Percentiles rank a stretch among this genome's conserved stretches.
Conservation (phyloP, 2,329 filamentous ascomycete species). For the Cladosporium sp. region DNA sequence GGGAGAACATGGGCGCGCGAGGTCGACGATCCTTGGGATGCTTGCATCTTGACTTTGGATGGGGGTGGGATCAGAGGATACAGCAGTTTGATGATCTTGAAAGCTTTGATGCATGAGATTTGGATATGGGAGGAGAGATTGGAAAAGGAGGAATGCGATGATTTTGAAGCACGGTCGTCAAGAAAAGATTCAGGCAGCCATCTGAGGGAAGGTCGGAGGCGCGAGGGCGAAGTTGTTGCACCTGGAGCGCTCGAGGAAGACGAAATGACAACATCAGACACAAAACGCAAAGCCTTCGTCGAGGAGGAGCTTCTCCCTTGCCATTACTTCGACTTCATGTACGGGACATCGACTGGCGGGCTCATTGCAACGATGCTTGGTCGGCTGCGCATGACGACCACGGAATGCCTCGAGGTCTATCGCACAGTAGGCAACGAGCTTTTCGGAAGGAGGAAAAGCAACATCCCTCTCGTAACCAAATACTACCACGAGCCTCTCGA, state of each 20-base stretch:
- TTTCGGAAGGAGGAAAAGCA: constrained; percentile 40
- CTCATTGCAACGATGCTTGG: constrained; percentile 47
- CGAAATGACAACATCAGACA: background rate
- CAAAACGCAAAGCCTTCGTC: constrained; percentile 3
- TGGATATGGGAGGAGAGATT: constrained; percentile 38
- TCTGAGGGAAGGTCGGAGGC: background rate
- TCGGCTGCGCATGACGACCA: constrained; percentile 43
- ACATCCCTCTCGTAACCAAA: constrained; percentile 43
- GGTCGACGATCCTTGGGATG: constrained; percentile 43
- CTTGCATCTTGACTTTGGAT: constrained; percentile 43
- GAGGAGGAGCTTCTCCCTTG: constrained; percentile 41
- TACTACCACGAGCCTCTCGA: constrained; percentile 45
- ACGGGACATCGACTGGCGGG: constrained; percentile 47
- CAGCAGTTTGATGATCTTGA: constrained; percentile 44
- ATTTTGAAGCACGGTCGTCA: background rate
- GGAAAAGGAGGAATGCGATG: constrained; percentile 35
- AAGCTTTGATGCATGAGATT: constrained; percentile 44
- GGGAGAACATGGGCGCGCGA: constrained; percentile 38
- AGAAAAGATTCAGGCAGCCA: constrained; percentile 6
- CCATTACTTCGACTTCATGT: constrained; percentile 51
- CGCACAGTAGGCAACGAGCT: constrained; percentile 42
- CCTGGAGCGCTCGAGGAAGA: constrained; percentile 3
- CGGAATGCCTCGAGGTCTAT: constrained; percentile 43
- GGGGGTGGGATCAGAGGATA: constrained; percentile 48
- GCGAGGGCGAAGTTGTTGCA: background rate